Percentiles rank a stretch among this genome's conserved stretches.
These are phyloP conservation scores for Gossypium bickii DNA, from an alignment of 345 rosid genomes.

Conservation along the genomic window DNA sequence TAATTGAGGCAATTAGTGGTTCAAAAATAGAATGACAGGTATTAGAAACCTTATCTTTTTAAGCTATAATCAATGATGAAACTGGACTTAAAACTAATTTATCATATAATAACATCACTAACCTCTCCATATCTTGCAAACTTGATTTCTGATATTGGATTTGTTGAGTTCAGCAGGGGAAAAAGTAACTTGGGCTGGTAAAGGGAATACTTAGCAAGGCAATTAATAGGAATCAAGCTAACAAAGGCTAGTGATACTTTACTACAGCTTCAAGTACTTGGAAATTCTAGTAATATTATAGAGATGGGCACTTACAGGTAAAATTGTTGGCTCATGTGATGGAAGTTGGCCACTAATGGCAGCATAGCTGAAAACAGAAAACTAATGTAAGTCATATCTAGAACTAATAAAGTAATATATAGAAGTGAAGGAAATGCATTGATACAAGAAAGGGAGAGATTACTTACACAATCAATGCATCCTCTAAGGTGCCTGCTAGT, in stretches of 20 bases:
- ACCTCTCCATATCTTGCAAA: conserved; percentile 67
- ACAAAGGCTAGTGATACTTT: no score
- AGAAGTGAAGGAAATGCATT: neutral
- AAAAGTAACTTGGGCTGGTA: conserved; percentile 41
- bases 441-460: neutral
- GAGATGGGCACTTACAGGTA: conserved; percentile 23
- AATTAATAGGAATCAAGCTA: neutral
- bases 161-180: conserved; percentile 39
- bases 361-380: conserved; percentile 47
- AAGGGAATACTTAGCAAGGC: neutral
- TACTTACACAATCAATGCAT: conserved; percentile 51
- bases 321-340: conserved; percentile 18
- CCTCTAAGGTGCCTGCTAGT: conserved; percentile 57
- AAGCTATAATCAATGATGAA: neutral
- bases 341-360: conserved; percentile 49
- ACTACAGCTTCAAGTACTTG: neutral
- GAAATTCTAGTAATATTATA: neutral
- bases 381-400: neutral
- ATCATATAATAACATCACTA: conserved; percentile 8
- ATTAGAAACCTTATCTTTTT: neutral
- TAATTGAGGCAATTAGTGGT: conserved; percentile 33
- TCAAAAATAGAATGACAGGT: neutral
- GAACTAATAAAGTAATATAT: neutral
- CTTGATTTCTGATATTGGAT: conserved; percentile 31
- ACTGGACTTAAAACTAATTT: neutral